Evolutionary conservation across 176 grass and related monocot species (phyloP), one percentile per base, ranked within the genome.

Genomic region (Aegilops tauschii): DNA sequence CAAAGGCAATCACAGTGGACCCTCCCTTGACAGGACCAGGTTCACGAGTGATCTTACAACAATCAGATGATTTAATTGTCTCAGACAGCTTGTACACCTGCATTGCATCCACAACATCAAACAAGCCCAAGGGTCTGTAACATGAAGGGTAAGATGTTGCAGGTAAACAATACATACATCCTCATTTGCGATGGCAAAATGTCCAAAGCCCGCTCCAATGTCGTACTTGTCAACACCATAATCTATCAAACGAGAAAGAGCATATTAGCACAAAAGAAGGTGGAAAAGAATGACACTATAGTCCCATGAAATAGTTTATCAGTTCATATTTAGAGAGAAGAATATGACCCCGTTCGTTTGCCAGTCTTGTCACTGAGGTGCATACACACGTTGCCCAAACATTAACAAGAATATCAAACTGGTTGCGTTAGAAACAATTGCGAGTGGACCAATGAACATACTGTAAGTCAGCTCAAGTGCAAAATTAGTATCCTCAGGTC

Each of bases 21-120:
- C 96, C 96, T 69, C 96, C 96, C 83, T 98, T 96, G 61, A 98
- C 96, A 68, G 96, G 96, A 88, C 93, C 93, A 82, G 96, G 96
- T 88, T 98, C 96, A 66, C 93, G 96, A 65, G 93, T 89, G 62
- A 98, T 88, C 90, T 96, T 98, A 39, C 96, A 85, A 32, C 88
- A 83, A 44, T 86, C 62, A 13, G 77, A 86, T 27, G 90, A 89
- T 80, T 85, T 95, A 74, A 98, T 81, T 39, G 71, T 81, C 39
- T 96, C 96, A 74, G 87, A 90, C 85, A 98, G 69, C 84, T 98
- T 96, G 82, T 92, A 92, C 37, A 98, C 86, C 94, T 98, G 70
- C 49, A 83, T 82, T 85, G 61, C 67, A 88, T 90, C 65, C 23
- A 86, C 5, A 5, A 62, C 36, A 82, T 27, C 32, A 45, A 79